Evolutionary conservation across 2,329 filamentous ascomycete genomes (phyloP), one percentile per base, ranked within the genome.

Genomic region (Claviceps paspali): DNA sequence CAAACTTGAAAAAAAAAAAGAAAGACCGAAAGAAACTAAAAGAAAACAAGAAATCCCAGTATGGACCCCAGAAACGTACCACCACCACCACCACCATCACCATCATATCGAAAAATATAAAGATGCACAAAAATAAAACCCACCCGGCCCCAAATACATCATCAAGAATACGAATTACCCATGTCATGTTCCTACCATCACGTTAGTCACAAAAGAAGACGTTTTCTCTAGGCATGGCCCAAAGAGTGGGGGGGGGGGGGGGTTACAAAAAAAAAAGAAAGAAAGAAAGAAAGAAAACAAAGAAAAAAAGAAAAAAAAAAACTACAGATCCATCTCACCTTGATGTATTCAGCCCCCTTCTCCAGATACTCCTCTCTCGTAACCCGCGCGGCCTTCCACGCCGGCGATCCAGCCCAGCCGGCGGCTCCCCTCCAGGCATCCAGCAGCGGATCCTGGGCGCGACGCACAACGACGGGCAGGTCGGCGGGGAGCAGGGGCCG

Each of bases 371-470:
- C 91, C 46, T 80, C 79, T 49, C 72, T 76, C 2, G 79, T 82
- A 29, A 98, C 71, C 43, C 76, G 79, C 4, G 76, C 75, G 26
- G 63, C 59, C 53, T 68, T 74, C 60, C 77, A 77, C 15, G 67
- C 67, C 23, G 64, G 53, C 1, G 68, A 67, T 10, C 71, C 67
- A 14, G 79, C 82, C 88, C 91, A 98, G 43, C 73, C 68, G 10
- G 91, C 88, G 1, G 91, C 91, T 6, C 91, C 91, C 57, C 72
- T 83, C 91, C 91, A 98, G 3, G 88, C 83, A 66, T 98, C 91
- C 26, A 92, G 63, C 19, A 91, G 55, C 2, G 83, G 73, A 54
- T 96, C 78, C 39, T 65, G 62, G 0, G 91, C 91, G 34, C 72
- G 73, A 29, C 91, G 70, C 15, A 94, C 74, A 9, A 55, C 58